Evolutionary conservation across 352 stramenopile species (phyloP), one percentile per base, ranked within the genome.

Genomic region (Thalassiosira pacifica): DNA sequence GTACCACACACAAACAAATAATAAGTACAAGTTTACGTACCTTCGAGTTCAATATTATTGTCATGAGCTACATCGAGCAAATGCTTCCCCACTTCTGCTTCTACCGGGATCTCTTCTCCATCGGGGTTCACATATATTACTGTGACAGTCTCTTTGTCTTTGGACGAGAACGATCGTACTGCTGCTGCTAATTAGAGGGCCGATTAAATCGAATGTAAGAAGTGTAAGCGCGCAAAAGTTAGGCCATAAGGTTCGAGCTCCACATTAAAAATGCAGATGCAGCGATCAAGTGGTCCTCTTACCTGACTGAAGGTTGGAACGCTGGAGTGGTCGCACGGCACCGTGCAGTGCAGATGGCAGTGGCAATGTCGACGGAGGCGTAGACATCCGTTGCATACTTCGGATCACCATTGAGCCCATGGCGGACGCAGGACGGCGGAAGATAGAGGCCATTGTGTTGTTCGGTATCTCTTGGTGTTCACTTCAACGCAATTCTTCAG

Each of bases 1-100:
- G n/a, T 48, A 68, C 79, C 29, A n/a, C 63, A 40, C 64, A 73
- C 13, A 24, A 19, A 59, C 48, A 4, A 59, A 59, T 26, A n/a
- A n/a, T 19, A 59, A 59, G 6, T 24, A 26, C n/a, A 59, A 26
- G 48, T 59, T n/a, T 19, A 86, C 40, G 67, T 80, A 87, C 91
- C 92, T 85, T 95, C 92, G 32, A 95, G 76, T 74, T 95, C 92
- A 63, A 95, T 90, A 71, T 94, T 90, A 76, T 95, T 93, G 27
- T 91, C 86, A 85, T 95, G 90, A 42, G 92, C 92, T 57, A 93
- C 78, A 66, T 94, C 80, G 24, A 95, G 75, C 52, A 95, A 84
- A 85, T 95, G 82, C 37, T 91, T 88, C 5, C 92, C 92, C 29
- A 95, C 74, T 72, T 93, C 80, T 34, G 92, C 92, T 45, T 90